A percentile compares a stretch with the other conserved stretches of the same genome.
Evolutionary conservation across 1,284 basidiomycete genomes (phyloP).

Genomic region (Tylopilus sp.): DNA sequence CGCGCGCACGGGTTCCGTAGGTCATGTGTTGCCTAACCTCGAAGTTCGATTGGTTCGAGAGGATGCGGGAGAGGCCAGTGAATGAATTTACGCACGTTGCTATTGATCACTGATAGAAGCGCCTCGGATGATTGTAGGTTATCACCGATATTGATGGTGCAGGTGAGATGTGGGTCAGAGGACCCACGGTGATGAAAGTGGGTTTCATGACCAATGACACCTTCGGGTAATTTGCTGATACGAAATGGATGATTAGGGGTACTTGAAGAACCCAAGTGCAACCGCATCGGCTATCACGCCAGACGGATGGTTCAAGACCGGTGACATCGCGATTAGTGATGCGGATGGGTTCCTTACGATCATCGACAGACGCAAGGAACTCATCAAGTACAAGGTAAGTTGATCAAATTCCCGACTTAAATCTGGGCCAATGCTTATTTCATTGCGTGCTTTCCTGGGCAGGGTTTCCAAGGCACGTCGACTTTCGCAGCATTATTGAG

Average conservation of each 20-base stretch:
- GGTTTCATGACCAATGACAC: too few species aligned
- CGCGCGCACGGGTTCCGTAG: slow-evolving; percentile 72
- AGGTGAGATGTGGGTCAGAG: slow-evolving; percentile 87
- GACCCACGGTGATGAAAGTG: slow-evolving; percentile 85
- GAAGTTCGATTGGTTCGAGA: slow-evolving; percentile 80
- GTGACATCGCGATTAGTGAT: slow-evolving; percentile 77
- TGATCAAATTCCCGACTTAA: background rate
- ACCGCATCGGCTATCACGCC: slow-evolving; percentile 74
- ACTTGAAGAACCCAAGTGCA: slow-evolving; percentile 75
- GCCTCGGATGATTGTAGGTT: slow-evolving; percentile 20
- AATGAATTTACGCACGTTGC: background rate
- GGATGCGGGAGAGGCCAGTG: slow-evolving; percentile 58
- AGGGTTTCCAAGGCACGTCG: slow-evolving; percentile 72
- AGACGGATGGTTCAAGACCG: slow-evolving; percentile 88
- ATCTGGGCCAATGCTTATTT: background rate
- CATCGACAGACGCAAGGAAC: slow-evolving; percentile 81
- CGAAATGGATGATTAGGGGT: slow-evolving; percentile 55
- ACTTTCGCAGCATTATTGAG: slow-evolving; percentile 30
- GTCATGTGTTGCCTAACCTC: slow-evolving; percentile 81
- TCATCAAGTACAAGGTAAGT: slow-evolving; percentile 85
- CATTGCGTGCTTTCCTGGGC: background rate
- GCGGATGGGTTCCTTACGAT: slow-evolving; percentile 73
- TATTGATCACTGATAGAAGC: slow-evolving; percentile 2
- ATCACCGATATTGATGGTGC: slow-evolving; percentile 38
- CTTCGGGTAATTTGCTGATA: background rate